These are phyloP conservation scores for Linnemannia elongata DNA, from an alignment of 192 early-diverging fungal species.

Conservation along the genomic window DNA sequence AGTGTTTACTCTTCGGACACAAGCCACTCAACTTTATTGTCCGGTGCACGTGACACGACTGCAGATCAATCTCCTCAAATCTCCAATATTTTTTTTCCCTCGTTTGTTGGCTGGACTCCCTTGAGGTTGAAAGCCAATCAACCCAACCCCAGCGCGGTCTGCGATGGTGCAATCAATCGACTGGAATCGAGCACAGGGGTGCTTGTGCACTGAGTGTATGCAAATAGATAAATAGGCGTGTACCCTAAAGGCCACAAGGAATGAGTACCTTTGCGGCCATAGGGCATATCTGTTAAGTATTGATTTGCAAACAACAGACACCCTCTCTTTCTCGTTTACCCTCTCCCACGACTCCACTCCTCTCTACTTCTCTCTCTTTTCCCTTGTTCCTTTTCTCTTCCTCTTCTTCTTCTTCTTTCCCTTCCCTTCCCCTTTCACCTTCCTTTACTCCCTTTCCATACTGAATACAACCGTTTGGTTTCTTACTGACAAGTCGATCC, in stretches of 20 bases:
- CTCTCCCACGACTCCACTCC: neutral
- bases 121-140: too few species aligned
- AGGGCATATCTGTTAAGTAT: neutral
- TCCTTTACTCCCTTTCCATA: neutral
- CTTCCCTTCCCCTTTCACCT: neutral
- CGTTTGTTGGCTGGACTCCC: too few species aligned
- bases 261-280: neutral
- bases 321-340: neutral
- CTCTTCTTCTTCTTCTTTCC: neutral
- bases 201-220: neutral
- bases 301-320: neutral
- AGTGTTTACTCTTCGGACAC: neutral
- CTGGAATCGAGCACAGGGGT: neutral
- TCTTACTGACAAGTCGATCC: slow-evolving; percentile 4
- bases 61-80: too few species aligned
- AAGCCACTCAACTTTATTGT: neutral
- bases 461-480: neutral
- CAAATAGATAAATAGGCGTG: neutral
- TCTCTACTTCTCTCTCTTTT: slow-evolving; percentile 2
- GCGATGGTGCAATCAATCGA: too few species aligned
- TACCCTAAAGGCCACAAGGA: neutral
- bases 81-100: too few species aligned
- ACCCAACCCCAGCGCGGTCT: too few species aligned
- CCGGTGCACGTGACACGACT: neutral
- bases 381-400: neutral